phyloP scores from a whole-genome alignment of 2,329 filamentous ascomycete species.

The Colletotrichum graminicola region DNA sequence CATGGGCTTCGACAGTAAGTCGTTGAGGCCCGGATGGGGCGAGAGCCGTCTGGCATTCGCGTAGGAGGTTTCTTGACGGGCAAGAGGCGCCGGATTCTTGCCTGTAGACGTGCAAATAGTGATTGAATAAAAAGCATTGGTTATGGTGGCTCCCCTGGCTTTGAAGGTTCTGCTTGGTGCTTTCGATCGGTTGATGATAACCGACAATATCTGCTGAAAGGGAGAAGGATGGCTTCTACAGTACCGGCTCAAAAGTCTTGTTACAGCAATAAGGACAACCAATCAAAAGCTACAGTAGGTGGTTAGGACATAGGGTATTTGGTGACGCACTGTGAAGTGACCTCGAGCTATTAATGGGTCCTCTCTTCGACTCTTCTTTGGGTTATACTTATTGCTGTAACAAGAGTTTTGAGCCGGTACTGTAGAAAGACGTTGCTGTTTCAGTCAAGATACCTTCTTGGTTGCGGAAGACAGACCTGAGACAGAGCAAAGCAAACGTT shows the following conservation, averaged over 20 bases:
- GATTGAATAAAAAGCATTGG: not conserved
- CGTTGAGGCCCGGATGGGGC: conserved; percentile 65
- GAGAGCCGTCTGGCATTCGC: conserved; percentile 53
- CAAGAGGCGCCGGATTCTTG: not conserved
- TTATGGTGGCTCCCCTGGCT: too few species aligned
- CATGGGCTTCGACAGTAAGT: conserved; percentile 60
- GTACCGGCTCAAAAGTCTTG: too few species aligned
- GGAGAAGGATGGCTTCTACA: not conserved
- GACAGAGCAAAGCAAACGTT: not conserved
- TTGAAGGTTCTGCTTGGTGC: not conserved
- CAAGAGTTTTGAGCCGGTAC: too few species aligned
- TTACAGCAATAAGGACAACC: too few species aligned
- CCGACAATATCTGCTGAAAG: not conserved
- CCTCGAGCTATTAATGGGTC: too few species aligned
- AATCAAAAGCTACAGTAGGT: too few species aligned
- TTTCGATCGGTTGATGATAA: not conserved
- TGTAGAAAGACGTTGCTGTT: not conserved
- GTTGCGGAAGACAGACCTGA: not conserved
- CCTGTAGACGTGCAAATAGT: not conserved
- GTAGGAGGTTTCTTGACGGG: not conserved
- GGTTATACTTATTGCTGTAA: too few species aligned
- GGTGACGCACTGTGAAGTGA: too few species aligned
- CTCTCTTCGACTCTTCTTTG: too few species aligned
- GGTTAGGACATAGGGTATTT: too few species aligned
- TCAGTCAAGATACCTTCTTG: not conserved